Evolutionary conservation across 192 early-diverging fungal genomes (phyloP), one percentile per base, ranked within the genome.

Genomic region (Paraglomus brasilianum): DNA sequence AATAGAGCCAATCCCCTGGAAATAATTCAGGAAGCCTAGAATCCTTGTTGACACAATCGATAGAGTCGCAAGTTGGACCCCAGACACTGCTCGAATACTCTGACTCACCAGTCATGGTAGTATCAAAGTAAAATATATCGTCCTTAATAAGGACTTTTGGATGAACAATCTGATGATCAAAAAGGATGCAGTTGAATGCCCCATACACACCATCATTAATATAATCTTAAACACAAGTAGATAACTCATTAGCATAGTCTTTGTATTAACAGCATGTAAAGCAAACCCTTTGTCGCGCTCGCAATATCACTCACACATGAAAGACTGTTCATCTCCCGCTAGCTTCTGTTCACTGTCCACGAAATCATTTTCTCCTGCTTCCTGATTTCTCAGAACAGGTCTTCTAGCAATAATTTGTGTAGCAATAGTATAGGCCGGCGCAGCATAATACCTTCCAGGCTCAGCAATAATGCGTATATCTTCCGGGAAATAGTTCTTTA

Each of bases 161-260:
- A 43, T 77, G 61, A 24, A 92, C 89, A 40, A 83, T 68, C 68
- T 88, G 88, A 78, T 99, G 96, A 80, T 99, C 97, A 81, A 96
- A 99, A 65, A 94, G 88, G 82, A 97, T 90, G 81, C 95, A 95
- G 85, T 99, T 99, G 86, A 99, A 98, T 76, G 88, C 88, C 55
- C 93, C 96, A 74, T 99, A 99, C 82, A 96, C 89, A 56, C 97
- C 97, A 74, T 99, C 97, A 76, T 99, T 99, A 78, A 99, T 89
- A 81, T 99, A 99, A 82, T 99, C 30, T 30, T 30, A 30, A 30
- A 30, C 1, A 30, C 30, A 30, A 30, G 30, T 30, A 30, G 30
- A 30, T 44, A 78, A n/a, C n/a, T n/a, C 30, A 30, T 30, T 30
- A 30, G 30, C 68, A 30, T 73, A 70, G 53, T 64, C 61, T 30